phyloP scores from a whole-genome alignment of 2,329 filamentous ascomycete species.

The Xenosphaeropsis pyriputrescens region DNA sequence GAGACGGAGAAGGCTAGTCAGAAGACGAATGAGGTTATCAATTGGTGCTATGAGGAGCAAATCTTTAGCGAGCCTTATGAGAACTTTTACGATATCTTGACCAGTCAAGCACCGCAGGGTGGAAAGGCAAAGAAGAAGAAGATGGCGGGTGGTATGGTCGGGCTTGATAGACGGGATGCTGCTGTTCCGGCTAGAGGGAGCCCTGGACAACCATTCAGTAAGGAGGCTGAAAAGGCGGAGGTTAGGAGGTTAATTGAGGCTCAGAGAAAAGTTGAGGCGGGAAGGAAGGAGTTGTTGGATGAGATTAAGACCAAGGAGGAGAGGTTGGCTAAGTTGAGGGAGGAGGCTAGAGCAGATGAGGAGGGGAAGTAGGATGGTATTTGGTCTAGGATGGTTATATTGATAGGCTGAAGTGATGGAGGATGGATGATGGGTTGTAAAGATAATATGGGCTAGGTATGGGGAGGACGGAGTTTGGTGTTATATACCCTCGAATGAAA shows the following conservation, averaged over 20 bases:
- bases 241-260: slow-evolving; percentile 48
- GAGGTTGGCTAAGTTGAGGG: slow-evolving; percentile 9
- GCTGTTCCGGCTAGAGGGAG: slow-evolving; percentile 57
- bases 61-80: slow-evolving; percentile 96
- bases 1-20: slow-evolving; percentile 53
- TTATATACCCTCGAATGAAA: neutral
- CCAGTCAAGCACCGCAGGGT: slow-evolving; percentile 41
- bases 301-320: slow-evolving; percentile 13
- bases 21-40: slow-evolving; percentile 48
- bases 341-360: slow-evolving; percentile 4
- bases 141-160: slow-evolving; percentile 20
- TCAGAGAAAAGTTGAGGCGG: slow-evolving; percentile 18
- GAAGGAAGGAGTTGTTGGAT: slow-evolving; percentile 6
- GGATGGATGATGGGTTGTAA: too few species aligned
- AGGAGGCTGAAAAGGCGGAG: slow-evolving; percentile 52
- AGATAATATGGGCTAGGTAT: too few species aligned
- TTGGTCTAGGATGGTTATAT: neutral
- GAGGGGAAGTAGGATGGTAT: neutral
- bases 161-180: slow-evolving; percentile 49
- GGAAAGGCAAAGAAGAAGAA: slow-evolving; percentile 35
- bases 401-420: neutral
- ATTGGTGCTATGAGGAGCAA: slow-evolving; percentile 84
- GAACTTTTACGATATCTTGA: slow-evolving; percentile 78
- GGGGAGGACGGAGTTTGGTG: too few species aligned
- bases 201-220: slow-evolving; percentile 58